Conservation (phyloP, 148 eudicot genomes). For the Nepenthes gracilis region DNA sequence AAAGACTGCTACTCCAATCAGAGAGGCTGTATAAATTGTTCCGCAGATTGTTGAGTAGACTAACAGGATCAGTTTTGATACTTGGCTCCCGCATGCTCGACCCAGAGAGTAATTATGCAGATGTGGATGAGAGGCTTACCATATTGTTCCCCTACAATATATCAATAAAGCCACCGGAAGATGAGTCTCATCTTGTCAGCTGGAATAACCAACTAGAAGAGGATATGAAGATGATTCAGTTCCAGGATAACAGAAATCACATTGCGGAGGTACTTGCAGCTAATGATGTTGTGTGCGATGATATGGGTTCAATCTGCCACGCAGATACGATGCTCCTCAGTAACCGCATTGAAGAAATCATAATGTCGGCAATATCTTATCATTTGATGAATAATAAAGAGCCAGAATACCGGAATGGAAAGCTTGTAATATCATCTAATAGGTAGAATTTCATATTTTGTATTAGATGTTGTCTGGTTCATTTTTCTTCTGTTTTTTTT, state of each 20-base stretch:
- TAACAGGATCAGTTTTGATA: constrained; percentile 60
- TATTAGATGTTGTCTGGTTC: not conserved
- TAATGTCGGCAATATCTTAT: constrained; percentile 68
- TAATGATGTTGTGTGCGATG: constrained; percentile 84
- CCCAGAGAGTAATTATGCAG: constrained; percentile 28
- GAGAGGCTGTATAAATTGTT: constrained; percentile 57
- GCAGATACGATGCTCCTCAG: constrained; percentile 59
- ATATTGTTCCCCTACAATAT: constrained; percentile 66
- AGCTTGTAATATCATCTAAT: constrained; percentile 68
- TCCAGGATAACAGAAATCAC: constrained; percentile 81
- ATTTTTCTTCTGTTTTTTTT: not conserved
- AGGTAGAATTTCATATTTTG: constrained; percentile 27
- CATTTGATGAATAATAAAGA: constrained; percentile 75
- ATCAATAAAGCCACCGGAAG: constrained; percentile 72
- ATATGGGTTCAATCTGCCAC: constrained; percentile 61
- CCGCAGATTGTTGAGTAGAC: constrained; percentile 37
- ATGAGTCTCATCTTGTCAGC: constrained; percentile 48
- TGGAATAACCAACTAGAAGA: constrained; percentile 81
- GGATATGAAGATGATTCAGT: constrained; percentile 63
- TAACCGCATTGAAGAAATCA: constrained; percentile 67
- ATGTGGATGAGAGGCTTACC: constrained; percentile 44
- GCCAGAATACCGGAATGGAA: constrained; percentile 82
- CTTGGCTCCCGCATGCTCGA: constrained; percentile 67
- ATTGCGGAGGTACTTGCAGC: constrained; percentile 80
- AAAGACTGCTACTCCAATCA: constrained; percentile 52